phyloP scores from a whole-genome alignment of 208 protist genomes.

The Leishmania martiniquensis region DNA sequence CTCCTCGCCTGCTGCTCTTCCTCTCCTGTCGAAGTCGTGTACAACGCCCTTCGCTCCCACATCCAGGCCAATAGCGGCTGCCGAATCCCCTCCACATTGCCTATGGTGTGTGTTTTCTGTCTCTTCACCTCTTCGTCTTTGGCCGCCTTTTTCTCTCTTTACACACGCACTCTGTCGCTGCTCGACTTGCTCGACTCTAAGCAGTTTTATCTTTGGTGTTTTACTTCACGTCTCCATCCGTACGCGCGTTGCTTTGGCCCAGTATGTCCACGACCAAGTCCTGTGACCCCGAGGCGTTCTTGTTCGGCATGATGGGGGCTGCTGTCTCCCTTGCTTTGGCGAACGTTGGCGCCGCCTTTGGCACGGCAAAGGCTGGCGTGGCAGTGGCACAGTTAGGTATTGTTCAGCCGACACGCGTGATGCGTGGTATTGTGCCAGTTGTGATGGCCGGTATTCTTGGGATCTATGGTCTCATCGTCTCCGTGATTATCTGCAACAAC shows the following conservation, averaged over 20 bases:
- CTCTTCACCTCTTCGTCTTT: background rate
- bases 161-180: too few relatives aligned
- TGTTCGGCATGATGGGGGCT: slow-evolving; percentile 97
- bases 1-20: background rate
- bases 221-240: background rate
- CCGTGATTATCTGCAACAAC: slow-evolving; percentile 89
- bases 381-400: slow-evolving; percentile 97
- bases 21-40: too few relatives aligned
- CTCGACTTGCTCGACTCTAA: background rate
- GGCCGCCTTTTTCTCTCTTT: too few relatives aligned
- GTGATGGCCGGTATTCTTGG: slow-evolving; percentile 95
- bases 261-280: slow-evolving; percentile 19
- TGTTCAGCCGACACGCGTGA: slow-evolving; percentile 93
- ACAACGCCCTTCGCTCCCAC: background rate
- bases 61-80: background rate
- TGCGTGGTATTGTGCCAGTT: slow-evolving; percentile 93
- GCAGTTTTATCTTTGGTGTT: background rate
- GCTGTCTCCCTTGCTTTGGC: slow-evolving; percentile 85
- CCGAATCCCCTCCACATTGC: background rate
- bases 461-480: slow-evolving; percentile 90
- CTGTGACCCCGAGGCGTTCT: slow-evolving; percentile 69
- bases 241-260: background rate
- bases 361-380: slow-evolving; percentile 97
- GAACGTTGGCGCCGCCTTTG: slow-evolving; percentile 98
- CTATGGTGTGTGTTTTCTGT: background rate